phyloP scores from a whole-genome alignment of 2,329 filamentous ascomycete genomes.

The Talaromyces pinophilus region DNA sequence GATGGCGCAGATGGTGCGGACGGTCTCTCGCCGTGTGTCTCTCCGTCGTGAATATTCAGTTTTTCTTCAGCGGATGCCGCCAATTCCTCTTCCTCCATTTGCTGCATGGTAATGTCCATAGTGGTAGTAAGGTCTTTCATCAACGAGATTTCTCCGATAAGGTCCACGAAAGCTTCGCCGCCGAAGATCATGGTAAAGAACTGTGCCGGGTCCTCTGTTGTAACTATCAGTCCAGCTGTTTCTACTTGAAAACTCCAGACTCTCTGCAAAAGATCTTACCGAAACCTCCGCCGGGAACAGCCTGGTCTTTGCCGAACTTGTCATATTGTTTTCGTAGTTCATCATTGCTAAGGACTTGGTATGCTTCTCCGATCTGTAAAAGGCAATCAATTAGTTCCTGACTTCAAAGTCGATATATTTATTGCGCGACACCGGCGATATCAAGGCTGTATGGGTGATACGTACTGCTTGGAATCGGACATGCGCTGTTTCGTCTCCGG shows the following conservation, averaged over 20 bases:
- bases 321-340: slow-evolving; percentile 91
- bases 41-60: slow-evolving; percentile 48
- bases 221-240: not conserved
- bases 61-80: slow-evolving; percentile 56
- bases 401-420: too few relatives aligned
- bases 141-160: slow-evolving; percentile 96
- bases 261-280: slow-evolving; percentile 50
- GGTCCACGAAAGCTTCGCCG: slow-evolving; percentile 90
- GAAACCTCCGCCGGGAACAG: slow-evolving; percentile 87
- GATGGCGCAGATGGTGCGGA: not conserved
- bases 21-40: slow-evolving; percentile 39
- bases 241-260: slow-evolving; percentile 1
- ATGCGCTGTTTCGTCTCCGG: slow-evolving; percentile 89
- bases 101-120: slow-evolving; percentile 94
- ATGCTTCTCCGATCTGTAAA: slow-evolving; percentile 65
- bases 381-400: not conserved
- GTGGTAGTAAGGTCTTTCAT: slow-evolving; percentile 98
- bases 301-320: slow-evolving; percentile 93
- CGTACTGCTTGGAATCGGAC: slow-evolving; percentile 86
- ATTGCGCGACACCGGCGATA: not conserved
- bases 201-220: slow-evolving; percentile 79
- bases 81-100: slow-evolving; percentile 68
- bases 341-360: slow-evolving; percentile 78
- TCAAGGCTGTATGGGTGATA: slow-evolving; percentile 15
- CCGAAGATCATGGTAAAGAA: slow-evolving; percentile 99